Evolutionary conservation across 768 basidiomycete genomes (phyloP), one percentile per base, ranked within the genome.

Genomic region (Sarcodon aspratus): DNA sequence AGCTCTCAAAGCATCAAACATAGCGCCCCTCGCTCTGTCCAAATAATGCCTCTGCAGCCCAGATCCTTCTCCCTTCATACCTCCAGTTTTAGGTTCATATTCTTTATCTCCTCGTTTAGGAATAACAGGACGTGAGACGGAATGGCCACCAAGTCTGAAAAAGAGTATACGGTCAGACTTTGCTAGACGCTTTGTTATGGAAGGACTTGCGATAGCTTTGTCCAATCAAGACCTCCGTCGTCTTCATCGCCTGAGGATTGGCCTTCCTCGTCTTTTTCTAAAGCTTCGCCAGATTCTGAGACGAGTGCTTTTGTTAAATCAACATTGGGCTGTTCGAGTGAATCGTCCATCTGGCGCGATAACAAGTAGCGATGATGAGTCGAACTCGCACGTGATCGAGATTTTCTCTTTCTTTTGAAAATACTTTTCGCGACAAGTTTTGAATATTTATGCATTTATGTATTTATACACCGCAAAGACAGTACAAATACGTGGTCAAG

Each of bases 61-160:
- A 9, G 88, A 83, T 6, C 84, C 86, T 27, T 27, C 21, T 27
- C 21, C 21, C 21, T 27, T 2, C 21, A 27, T 27, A 8, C 69
- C 70, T 17, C 72, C 69, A 46, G 68, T 58, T 55, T 71, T 70
- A 1, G 96, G 96, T 61, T 98, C 95, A 55, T 92, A 98, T 54
- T 98, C 94, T 61, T 99, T 98, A 65, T 98, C 96, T 1, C 96
- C 96, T 27, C 96, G 79, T 63, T 89, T 94, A 6, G 96, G 96
- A 46, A 99, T 94, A 6, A 86, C 70, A 2, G 85, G 86, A 36
- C 82, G 75, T 9, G 56, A 50, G 46, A 43, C 17, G 47, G 54
- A 42, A 44, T 50, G 33, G 48, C 49, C 18, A 17, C 27, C 33
- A 31, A n/a, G 35, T n/a, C 42, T 11, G n/a, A 18, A 42, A 17